A percentile compares a stretch with the other conserved stretches of the same genome.
Conservation (phyloP, 2,329 filamentous ascomycete genomes). For the Monilinia laxa region DNA sequence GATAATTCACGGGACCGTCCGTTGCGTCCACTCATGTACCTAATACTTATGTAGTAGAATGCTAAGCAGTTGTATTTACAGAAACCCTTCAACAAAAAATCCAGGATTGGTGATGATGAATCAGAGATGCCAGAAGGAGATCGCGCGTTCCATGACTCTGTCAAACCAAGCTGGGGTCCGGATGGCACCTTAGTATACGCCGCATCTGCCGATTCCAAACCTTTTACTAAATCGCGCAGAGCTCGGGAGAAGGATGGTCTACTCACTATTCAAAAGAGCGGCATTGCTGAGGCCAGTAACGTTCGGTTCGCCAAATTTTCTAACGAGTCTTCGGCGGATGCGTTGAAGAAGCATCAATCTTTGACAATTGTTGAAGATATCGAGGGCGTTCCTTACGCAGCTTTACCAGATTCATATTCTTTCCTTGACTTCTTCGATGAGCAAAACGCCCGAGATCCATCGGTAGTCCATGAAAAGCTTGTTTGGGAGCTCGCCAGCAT, state of each 20-base stretch:
- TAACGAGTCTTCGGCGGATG: constrained; percentile 56
- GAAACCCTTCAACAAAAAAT: constrained; percentile 83
- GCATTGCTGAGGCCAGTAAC: constrained; percentile 62
- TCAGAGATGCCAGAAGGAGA: constrained; percentile 62
- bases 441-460: constrained; percentile 44
- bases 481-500: constrained; percentile 87
- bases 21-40: constrained; percentile 41
- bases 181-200: constrained; percentile 70
- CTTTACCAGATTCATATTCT: constrained; percentile 47
- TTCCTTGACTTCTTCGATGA: constrained; percentile 52
- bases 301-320: constrained; percentile 64
- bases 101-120: constrained; percentile 65
- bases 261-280: constrained; percentile 54
- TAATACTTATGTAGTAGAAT: constrained; percentile 42
- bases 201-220: constrained; percentile 45
- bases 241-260: constrained; percentile 45
- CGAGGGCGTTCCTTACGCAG: constrained; percentile 61
- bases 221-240: constrained; percentile 36
- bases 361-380: constrained; percentile 54
- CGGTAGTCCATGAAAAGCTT: constrained; percentile 63
- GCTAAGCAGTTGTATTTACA: constrained; percentile 55
- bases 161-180: constrained; percentile 78
- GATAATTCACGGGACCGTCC: constrained; percentile 34
- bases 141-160: constrained; percentile 65
- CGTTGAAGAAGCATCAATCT: constrained; percentile 55